These are phyloP conservation scores for Laburnicola sp. DNA, from an alignment of 2,329 filamentous ascomycete species.

Conservation along the genomic window DNA sequence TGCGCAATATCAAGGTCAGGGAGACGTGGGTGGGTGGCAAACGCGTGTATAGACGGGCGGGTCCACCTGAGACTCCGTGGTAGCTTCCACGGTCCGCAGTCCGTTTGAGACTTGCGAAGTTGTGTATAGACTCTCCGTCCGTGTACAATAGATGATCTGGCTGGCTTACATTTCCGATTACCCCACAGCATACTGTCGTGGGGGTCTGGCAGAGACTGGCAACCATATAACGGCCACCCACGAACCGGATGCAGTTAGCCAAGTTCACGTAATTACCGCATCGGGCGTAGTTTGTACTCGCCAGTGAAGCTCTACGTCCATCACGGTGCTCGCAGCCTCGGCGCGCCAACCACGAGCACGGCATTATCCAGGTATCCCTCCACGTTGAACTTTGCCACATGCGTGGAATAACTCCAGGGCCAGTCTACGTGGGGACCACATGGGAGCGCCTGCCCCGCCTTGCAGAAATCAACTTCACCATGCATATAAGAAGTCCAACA, in stretches of 20 bases:
- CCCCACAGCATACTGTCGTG: too few species aligned
- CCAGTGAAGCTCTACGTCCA: slow-evolving; percentile 17
- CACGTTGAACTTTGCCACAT: too few species aligned
- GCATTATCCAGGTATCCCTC: slow-evolving; percentile 15
- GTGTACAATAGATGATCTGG: too few species aligned
- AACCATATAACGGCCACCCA: too few species aligned
- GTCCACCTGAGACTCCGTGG: slow-evolving; percentile 13
- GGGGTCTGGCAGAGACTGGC: too few species aligned
- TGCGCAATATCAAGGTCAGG: slow-evolving; percentile 59
- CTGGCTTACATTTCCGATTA: too few species aligned
- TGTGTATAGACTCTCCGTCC: too few species aligned
- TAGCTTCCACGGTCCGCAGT: neutral
- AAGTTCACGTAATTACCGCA: too few species aligned
- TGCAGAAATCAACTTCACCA: too few species aligned
- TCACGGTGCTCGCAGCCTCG: slow-evolving; percentile 26
- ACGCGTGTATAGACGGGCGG: slow-evolving; percentile 39
- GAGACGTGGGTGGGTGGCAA: slow-evolving; percentile 71
- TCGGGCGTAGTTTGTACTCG: slow-evolving; percentile 10
- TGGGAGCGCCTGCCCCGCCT: neutral
- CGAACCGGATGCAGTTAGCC: neutral
- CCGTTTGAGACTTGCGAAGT: too few species aligned
- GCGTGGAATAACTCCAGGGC: slow-evolving; percentile 1
- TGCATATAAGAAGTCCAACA: too few species aligned
- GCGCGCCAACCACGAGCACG: slow-evolving; percentile 19
- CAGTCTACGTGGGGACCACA: slow-evolving; percentile 3